Percentiles rank a stretch among this genome's conserved stretches.
Evolutionary conservation across 2,329 filamentous ascomycete species (phyloP).

Genomic region (Aspergillus luchuensis): DNA sequence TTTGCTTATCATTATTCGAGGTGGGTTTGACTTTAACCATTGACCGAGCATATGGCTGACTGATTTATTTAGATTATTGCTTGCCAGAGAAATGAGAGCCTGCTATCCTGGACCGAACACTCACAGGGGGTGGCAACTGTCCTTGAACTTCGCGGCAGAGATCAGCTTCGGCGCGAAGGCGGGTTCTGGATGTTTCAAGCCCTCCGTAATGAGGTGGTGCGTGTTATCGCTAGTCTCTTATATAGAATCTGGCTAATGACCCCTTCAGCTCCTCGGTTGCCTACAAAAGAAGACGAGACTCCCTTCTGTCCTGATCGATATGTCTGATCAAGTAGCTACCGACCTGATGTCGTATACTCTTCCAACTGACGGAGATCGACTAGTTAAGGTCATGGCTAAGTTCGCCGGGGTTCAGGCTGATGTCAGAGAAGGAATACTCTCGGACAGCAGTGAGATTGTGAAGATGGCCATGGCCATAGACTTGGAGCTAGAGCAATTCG

Average conservation of each 20-base stretch:
- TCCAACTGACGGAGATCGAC: background rate
- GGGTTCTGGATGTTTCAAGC: conserved; percentile 3
- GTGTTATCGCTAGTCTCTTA: background rate
- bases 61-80: background rate
- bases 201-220: conserved; percentile 3
- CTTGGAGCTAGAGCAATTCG: background rate
- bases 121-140: conserved; percentile 1
- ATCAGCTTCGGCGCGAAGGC: conserved; percentile 4
- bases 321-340: background rate
- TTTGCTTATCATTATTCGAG: conserved; percentile 4
- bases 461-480: background rate
- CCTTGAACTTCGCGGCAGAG: conserved; percentile 3
- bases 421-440: background rate
- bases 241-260: background rate
- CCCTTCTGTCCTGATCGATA: background rate
- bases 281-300: background rate
- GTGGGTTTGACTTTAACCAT: background rate
- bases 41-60: background rate
- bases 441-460: background rate
- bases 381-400: background rate
- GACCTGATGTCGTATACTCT: background rate
- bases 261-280: background rate
- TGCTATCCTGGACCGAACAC: conserved; percentile 4
- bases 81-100: background rate
- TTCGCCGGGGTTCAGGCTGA: conserved; percentile 1